phyloP scores from a whole-genome alignment of 441 rosid genomes.

The Theobroma grandiflorum region DNA sequence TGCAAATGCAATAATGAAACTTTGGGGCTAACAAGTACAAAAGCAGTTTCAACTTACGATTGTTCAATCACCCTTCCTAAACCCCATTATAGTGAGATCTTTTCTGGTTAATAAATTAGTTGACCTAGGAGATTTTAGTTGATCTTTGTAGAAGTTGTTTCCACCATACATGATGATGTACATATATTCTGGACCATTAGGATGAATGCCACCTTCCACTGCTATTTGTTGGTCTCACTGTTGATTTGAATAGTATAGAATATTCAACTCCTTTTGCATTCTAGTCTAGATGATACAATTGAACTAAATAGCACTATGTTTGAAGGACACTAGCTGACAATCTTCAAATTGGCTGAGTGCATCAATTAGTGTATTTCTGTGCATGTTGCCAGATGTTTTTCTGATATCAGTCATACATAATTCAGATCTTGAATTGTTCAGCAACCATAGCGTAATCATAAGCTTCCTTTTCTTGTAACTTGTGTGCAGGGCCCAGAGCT shows the following conservation, averaged over 20 bases:
- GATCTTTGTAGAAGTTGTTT: neutral
- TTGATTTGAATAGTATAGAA: constrained; percentile 7
- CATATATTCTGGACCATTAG: neutral
- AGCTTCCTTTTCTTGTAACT: constrained; percentile 17
- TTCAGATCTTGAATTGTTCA: neutral
- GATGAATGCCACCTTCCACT: neutral
- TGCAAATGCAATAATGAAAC: neutral
- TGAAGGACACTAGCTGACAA: neutral
- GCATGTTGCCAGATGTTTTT: neutral
- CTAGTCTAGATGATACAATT: neutral
- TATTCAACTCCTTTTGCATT: neutral
- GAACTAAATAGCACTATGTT: neutral
- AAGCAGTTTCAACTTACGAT: neutral
- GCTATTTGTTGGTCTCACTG: neutral
- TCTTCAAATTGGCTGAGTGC: neutral
- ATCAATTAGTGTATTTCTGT: neutral
- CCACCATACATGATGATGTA: neutral
- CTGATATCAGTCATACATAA: neutral
- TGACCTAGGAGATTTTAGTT: neutral
- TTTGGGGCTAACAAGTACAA: neutral
- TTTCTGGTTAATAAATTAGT: constrained; percentile 10
- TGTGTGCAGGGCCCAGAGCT: constrained; percentile 80
- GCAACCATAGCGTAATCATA: constrained; percentile 2
- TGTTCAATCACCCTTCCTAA: neutral
- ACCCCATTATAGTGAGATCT: neutral